Base-by-base conservation (phyloP, 176 grass and related monocot species). In the Rhynchospora pubera region DNA sequence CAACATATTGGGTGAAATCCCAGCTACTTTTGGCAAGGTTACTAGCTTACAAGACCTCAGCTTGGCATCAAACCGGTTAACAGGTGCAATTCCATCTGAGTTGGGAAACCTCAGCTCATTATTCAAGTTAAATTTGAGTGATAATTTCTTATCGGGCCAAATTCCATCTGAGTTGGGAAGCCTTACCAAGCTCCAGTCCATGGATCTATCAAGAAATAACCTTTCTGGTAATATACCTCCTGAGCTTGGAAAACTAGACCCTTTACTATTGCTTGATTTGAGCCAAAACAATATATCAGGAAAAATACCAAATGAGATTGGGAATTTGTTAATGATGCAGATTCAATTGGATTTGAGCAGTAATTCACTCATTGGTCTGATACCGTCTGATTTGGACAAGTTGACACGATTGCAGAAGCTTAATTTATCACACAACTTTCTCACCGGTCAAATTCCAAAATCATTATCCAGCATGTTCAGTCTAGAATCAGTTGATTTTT, bases 291-390 rank as follows among this genome's bases (percentile, higher is more conserved):
- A 85, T 57, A 76, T 97, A 32, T 85, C 86, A 11, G 96, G 93
- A 42, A 65, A 78, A 51, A 99, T 95, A 86, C 91, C 96, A 62
- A 26, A 8, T 75, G 67, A 99, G 82, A 68, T 99, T 0, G 91
- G 96, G 7, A 93, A 99, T 62, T 84, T 99, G 68, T 14, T 18
- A 52, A 47, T 70, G 63, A 62, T 99, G 56, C 92, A 95, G 70
- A 90, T 24, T 4, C 46, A 95, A 58, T 88, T 99, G 82, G 92
- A 99, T 91, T 58, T 99, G 83, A 99, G 96, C 70, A 91, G 91
- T 76, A 99, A 99, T 84, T 91, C 79, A 5, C 61, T 99, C 21
- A 88, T 82, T 2, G 96, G 91, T 68, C 2, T 2, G 0, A 95
- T 95, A 62, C 89, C 92, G 23, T 84, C 91, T 13, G 89, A 91